Conservation (phyloP, 768 basidiomycete species). For the Candolleomyces aberdarensis region DNA sequence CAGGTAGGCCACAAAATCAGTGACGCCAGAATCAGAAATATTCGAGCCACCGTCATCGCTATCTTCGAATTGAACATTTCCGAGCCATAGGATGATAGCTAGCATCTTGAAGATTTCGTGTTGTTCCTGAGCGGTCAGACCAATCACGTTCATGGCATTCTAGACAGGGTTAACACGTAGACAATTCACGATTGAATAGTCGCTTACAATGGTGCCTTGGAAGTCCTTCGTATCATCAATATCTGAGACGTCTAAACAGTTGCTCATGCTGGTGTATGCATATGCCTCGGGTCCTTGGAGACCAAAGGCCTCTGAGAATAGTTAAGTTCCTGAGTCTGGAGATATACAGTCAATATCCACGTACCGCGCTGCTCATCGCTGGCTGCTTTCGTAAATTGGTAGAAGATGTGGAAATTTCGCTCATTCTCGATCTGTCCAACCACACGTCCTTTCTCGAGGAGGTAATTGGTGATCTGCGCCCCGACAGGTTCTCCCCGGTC, state of each 20-base stretch:
- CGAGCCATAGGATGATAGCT: constrained; percentile 90
- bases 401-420: constrained; percentile 98
- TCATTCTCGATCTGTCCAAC: constrained; percentile 96
- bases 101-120: constrained; percentile 92
- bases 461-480: constrained; percentile 97
- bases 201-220: constrained; percentile 77
- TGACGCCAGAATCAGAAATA: constrained; percentile 81
- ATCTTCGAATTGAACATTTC: constrained; percentile 90
- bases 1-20: constrained; percentile 92
- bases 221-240: constrained; percentile 91
- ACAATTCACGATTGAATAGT: not conserved
- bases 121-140: constrained; percentile 82
- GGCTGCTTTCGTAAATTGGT: constrained; percentile 97
- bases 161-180: constrained; percentile 24
- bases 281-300: constrained; percentile 96
- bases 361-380: constrained; percentile 83
- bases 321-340: not conserved
- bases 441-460: constrained; percentile 94
- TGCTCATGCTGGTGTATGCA: constrained; percentile 88
- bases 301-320: constrained; percentile 77
- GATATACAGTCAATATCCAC: constrained; percentile 19
- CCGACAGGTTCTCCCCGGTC: constrained; percentile 89
- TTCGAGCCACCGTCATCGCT: constrained; percentile 85
- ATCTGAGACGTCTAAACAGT: constrained; percentile 86
- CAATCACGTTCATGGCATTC: constrained; percentile 94